These are phyloP conservation scores for Pezicula rhizophila DNA, from an alignment of 2,329 filamentous ascomycete species.

Conservation along the genomic window DNA sequence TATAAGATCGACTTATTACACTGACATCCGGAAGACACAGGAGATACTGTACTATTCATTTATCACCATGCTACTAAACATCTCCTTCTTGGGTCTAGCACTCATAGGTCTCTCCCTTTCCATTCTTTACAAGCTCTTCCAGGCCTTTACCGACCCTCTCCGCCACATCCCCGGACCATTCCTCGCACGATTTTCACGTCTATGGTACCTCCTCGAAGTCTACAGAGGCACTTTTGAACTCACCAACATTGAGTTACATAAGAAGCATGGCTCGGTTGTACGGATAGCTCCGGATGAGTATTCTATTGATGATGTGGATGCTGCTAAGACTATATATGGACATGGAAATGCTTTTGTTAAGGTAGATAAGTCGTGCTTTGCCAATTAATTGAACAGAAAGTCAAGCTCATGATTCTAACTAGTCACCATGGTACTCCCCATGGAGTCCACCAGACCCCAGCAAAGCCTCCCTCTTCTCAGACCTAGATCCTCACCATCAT, in stretches of 20 bases:
- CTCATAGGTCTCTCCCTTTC: not conserved
- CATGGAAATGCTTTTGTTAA: slow-evolving; percentile 31
- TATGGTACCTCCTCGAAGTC: slow-evolving; percentile 38
- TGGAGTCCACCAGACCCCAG: slow-evolving; percentile 17
- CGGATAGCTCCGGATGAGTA: slow-evolving; percentile 43
- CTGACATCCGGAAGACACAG: too few relatives aligned
- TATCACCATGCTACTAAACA: not conserved
- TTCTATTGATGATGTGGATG: slow-evolving; percentile 35
- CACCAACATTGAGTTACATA: slow-evolving; percentile 34
- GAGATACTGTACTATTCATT: too few relatives aligned
- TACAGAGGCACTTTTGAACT: slow-evolving; percentile 32
- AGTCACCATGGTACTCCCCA: slow-evolving; percentile 24
- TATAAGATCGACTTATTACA: too few relatives aligned
- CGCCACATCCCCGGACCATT: slow-evolving; percentile 39
- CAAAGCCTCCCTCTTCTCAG: slow-evolving; percentile 26
- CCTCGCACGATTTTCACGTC: slow-evolving; percentile 35
- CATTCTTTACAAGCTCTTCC: slow-evolving; percentile 5
- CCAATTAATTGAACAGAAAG: too few relatives aligned
- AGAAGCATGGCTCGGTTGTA: slow-evolving; percentile 36
- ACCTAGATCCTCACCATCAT: slow-evolving; percentile 31
- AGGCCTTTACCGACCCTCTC: slow-evolving; percentile 24
- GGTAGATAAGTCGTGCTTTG: slow-evolving; percentile 2
- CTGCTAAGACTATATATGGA: slow-evolving; percentile 36
- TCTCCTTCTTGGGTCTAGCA: slow-evolving; percentile 1
- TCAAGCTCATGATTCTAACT: slow-evolving; percentile 17